Evolutionary conservation across 257 asterid species (phyloP), one percentile per base, ranked within the genome.

Genomic region (Salvia splendens): DNA sequence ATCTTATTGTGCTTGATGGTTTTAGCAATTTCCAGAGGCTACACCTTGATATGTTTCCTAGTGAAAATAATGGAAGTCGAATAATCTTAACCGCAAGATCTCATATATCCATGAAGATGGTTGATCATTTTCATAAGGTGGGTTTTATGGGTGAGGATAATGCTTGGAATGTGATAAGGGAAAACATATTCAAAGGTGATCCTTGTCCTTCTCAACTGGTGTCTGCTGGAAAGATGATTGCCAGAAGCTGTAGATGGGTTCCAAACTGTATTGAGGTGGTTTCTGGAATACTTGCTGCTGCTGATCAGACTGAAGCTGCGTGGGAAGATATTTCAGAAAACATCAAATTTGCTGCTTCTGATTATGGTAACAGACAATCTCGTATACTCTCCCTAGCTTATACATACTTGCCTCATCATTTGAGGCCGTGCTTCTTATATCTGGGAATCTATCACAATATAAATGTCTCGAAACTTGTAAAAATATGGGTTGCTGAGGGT

Each of bases 321-420:
- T 68, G 66, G 73, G 41, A 14, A 24, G 5, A 33, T 14, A 6
- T 68, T 46, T 47, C 59, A 0, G 0, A 17, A 6, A 68, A 45
- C 33, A 14, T 56, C 1, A 68, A 30, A 1, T 1, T 45, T 14
- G 57, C 28, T 10, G 45, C 30, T 24, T 24, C 30, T 24, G 30
- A 24, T 24, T 24, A 24, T 24, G 30, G 30, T 24, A 24, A 24
- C 30, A 24, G 30, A 16, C 3, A 20, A 32, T 0, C 10, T 32
- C n/a, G 71, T 42, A 55, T 68, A 43, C 30, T 68, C 6, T 68
- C 59, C 3, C 46, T 57, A 59, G 58, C 66, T 16, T 68, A 68
- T 38, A 32, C 12, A 1, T 9, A 14, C 41, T 33, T 68, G 59
- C 73, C 73, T 57, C 73, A 68, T 57, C 66, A 57, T 58, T 33